Percentiles rank a stretch among this genome's conserved stretches.
Evolutionary conservation across 371 early-diverging fungal genomes (phyloP).

Genomic region (Vittaforma corneae): DNA sequence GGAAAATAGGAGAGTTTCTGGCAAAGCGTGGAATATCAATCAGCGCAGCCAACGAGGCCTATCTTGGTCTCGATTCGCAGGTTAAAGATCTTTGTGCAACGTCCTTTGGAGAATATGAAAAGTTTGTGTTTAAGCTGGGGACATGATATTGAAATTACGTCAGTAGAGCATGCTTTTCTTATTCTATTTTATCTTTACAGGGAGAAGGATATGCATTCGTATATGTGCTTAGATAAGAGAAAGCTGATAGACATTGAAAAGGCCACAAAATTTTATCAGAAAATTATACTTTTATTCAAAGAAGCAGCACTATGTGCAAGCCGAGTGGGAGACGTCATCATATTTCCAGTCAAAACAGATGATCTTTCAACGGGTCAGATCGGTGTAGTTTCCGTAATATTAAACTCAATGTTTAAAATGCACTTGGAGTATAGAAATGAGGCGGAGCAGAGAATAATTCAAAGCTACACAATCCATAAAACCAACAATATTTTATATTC

Average conservation of each 20-base stretch:
- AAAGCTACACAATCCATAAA: too few relatives aligned
- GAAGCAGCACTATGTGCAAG: background rate
- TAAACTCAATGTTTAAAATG: too few relatives aligned
- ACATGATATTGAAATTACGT: background rate
- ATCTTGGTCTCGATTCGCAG: background rate
- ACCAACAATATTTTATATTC: too few relatives aligned
- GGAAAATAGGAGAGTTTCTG: slow-evolving; percentile 21
- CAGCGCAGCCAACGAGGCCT: slow-evolving; percentile 6
- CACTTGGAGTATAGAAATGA: too few relatives aligned
- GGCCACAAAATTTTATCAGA: slow-evolving; percentile 7
- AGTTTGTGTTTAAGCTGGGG: background rate
- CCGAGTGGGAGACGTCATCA: too few relatives aligned
- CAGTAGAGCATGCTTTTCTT: slow-evolving; percentile 18
- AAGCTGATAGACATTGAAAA: slow-evolving; percentile 12
- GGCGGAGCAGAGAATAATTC: too few relatives aligned
- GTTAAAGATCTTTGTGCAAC: background rate
- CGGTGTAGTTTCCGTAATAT: too few relatives aligned
- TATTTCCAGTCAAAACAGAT: too few relatives aligned
- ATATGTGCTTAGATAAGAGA: slow-evolving; percentile 1
- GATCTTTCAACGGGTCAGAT: too few relatives aligned
- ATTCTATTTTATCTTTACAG: slow-evolving; percentile 15
- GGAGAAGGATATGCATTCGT: background rate
- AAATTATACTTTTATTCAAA: slow-evolving; percentile 10
- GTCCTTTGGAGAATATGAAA: slow-evolving; percentile 4
- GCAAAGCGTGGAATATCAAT: slow-evolving; percentile 25